These are phyloP conservation scores for Mallotus japonicus DNA, from an alignment of 441 rosid species.

Conservation along the genomic window DNA sequence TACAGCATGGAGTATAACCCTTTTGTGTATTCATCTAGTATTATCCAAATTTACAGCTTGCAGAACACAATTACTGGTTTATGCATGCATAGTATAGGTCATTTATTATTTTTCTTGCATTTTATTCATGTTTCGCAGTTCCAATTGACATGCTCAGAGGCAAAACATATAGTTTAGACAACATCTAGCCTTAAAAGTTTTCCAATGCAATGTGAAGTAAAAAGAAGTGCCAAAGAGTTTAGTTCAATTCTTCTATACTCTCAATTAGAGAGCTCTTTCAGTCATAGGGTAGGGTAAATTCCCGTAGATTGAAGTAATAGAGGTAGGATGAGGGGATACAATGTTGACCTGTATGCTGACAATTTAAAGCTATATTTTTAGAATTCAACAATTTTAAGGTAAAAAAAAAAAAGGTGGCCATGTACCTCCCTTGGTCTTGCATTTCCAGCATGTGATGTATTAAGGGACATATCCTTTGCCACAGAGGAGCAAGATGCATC, in stretches of 20 bases:
- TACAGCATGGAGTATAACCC: too few relatives aligned
- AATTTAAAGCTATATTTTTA: background rate
- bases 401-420: background rate
- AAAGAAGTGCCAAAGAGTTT: background rate
- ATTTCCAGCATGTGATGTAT: constrained; percentile 30
- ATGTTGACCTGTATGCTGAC: background rate
- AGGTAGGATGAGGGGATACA: background rate
- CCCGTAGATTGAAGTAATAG: background rate
- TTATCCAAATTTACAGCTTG: background rate
- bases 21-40: background rate
- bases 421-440: constrained; percentile 36
- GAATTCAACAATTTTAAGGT: too few relatives aligned
- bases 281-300: background rate
- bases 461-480: constrained; percentile 35
- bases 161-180: background rate
- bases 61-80: background rate
- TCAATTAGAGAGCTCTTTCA: background rate
- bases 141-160: background rate
- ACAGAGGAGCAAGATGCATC: constrained; percentile 30
- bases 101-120: background rate
- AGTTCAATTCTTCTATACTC: background rate
- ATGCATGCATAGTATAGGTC: background rate
- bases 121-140: background rate
- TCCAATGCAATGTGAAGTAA: background rate
- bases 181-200: background rate